Percentiles rank a stretch among this genome's conserved stretches.
Conservation (phyloP, 2,329 filamentous ascomycete genomes). For the Botrytis pseudocinerea region DNA sequence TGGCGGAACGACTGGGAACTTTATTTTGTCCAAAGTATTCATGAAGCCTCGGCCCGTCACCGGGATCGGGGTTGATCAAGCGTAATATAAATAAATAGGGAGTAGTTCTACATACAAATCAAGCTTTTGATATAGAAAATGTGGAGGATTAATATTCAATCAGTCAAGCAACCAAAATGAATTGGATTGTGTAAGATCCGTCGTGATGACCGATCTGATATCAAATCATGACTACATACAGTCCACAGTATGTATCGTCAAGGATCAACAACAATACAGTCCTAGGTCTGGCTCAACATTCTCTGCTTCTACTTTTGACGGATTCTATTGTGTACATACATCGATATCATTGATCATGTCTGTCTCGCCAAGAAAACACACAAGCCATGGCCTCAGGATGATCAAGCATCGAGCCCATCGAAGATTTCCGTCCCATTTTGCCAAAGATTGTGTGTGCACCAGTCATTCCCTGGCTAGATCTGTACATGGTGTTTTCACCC, state of each 20-base stretch:
- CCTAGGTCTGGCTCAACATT: not conserved
- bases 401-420: not conserved
- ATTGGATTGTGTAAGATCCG: not conserved
- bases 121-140: not conserved
- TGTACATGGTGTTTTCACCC: not conserved
- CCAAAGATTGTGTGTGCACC: not conserved
- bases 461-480: not conserved
- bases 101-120: not conserved
- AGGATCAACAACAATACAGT: not conserved
- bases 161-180: not conserved
- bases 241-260: not conserved
- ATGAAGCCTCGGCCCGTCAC: conserved; percentile 2
- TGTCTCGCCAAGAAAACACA: not conserved
- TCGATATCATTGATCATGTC: not conserved
- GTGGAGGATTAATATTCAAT: not conserved
- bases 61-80: not conserved
- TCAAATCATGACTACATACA: not conserved
- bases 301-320: not conserved
- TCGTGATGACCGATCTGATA: not conserved
- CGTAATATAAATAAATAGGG: not conserved
- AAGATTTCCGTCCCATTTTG: not conserved
- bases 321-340: not conserved
- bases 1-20: not conserved
- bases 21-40: not conserved
- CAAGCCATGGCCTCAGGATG: not conserved